Conservation (phyloP, 2,329 filamentous ascomycete genomes). For the Penicillium digitatum region DNA sequence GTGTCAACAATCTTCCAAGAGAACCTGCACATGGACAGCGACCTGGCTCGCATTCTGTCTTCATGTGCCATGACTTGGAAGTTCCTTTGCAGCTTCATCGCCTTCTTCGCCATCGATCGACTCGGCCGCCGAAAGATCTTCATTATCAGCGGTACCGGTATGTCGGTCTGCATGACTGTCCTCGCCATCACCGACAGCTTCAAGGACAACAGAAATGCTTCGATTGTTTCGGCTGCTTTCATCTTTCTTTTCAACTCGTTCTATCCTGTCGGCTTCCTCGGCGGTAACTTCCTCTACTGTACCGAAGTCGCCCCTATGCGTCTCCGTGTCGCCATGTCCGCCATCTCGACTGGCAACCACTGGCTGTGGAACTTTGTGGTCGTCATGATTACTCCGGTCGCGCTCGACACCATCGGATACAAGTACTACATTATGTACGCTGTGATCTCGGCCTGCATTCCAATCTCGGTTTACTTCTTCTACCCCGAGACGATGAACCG, state of each 20-base stretch:
- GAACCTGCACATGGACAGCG: slow-evolving; percentile 21
- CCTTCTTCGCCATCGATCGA: slow-evolving; percentile 52
- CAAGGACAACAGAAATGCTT: slow-evolving; percentile 17
- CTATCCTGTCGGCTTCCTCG: slow-evolving; percentile 23
- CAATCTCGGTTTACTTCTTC: slow-evolving; percentile 19
- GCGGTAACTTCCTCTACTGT: slow-evolving; percentile 25
- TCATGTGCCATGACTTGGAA: slow-evolving; percentile 56
- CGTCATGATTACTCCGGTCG: slow-evolving; percentile 24
- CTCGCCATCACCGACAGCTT: slow-evolving; percentile 40
- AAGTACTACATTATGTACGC: slow-evolving; percentile 23
- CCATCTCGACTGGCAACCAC: slow-evolving; percentile 22
- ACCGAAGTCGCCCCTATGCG: slow-evolving; percentile 25
- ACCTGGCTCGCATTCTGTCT: slow-evolving; percentile 37
- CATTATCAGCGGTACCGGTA: slow-evolving; percentile 52
- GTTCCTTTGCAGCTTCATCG: slow-evolving; percentile 51
- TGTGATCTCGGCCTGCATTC: slow-evolving; percentile 21
- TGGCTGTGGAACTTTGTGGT: slow-evolving; percentile 27
- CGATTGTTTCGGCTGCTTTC: slow-evolving; percentile 19
- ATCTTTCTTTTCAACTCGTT: slow-evolving; percentile 25
- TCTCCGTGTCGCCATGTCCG: slow-evolving; percentile 23
- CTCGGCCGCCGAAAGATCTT: slow-evolving; percentile 52
- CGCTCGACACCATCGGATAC: slow-evolving; percentile 22
- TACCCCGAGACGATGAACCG: slow-evolving; percentile 27
- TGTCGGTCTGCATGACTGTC: slow-evolving; percentile 56
- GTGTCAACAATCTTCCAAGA: slow-evolving; percentile 23